Evolutionary conservation across 2,329 filamentous ascomycete genomes (phyloP).

Genomic region (Trichoderma aggressivum): DNA sequence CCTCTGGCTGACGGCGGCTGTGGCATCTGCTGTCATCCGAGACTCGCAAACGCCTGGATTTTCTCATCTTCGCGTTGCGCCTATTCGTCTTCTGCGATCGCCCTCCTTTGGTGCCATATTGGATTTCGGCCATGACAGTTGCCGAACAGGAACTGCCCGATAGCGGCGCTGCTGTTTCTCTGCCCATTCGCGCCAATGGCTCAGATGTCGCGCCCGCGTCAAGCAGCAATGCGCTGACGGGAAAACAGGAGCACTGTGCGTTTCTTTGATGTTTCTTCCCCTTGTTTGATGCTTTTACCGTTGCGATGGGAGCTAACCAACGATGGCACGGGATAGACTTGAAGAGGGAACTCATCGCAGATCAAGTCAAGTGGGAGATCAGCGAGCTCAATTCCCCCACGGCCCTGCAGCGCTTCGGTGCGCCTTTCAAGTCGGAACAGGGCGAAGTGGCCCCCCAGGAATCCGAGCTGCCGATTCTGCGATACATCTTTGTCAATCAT

Average conservation of each 20-base stretch:
- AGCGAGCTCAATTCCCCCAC: slow-evolving; percentile 91
- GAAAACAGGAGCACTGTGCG: slow-evolving; percentile 97
- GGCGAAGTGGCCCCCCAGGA: slow-evolving; percentile 92
- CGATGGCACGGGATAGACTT: slow-evolving; percentile 59
- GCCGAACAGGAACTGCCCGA: slow-evolving; percentile 27
- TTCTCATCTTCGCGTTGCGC: background rate
- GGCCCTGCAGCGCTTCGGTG: slow-evolving; percentile 89
- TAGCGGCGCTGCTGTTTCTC: slow-evolving; percentile 24
- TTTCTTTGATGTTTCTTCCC: slow-evolving; percentile 17
- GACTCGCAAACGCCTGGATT: background rate
- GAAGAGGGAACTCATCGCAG: slow-evolving; percentile 88
- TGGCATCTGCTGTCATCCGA: background rate
- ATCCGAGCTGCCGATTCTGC: slow-evolving; percentile 86
- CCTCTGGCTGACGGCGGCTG: background rate
- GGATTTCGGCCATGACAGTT: slow-evolving; percentile 27
- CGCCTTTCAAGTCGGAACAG: slow-evolving; percentile 87
- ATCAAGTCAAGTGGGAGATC: slow-evolving; percentile 89
- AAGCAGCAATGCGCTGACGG: slow-evolving; percentile 61
- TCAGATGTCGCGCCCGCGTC: slow-evolving; percentile 35
- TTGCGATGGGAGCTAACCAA: background rate
- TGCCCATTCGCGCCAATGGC: slow-evolving; percentile 32
- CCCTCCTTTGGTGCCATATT: background rate
- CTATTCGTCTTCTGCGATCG: background rate
- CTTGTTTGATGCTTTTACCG: background rate
- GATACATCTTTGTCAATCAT: slow-evolving; percentile 98